Evolutionary conservation across 768 basidiomycete species (phyloP).

Genomic region (Rhizopogon salebrosus): DNA sequence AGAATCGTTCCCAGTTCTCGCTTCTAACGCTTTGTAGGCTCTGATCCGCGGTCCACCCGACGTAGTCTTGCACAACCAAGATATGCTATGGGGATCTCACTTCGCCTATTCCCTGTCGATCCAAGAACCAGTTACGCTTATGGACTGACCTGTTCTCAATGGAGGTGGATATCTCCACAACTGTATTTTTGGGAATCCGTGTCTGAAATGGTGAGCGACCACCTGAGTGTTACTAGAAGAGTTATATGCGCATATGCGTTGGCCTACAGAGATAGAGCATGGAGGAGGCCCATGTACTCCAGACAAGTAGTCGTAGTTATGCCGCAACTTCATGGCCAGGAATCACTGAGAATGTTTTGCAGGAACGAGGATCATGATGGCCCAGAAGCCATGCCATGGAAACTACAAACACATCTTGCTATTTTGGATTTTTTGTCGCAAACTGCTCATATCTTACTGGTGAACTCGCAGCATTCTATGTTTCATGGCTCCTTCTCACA

Average conservation of each 20-base stretch:
- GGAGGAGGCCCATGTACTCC: neutral
- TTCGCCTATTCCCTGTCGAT: conserved; percentile 69
- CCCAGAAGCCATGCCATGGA: too few relatives aligned
- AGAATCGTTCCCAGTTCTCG: neutral
- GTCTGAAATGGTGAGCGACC: conserved; percentile 60
- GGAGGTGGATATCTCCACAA: conserved; percentile 56
- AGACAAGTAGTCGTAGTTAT: neutral
- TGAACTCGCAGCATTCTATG: conserved; percentile 60
- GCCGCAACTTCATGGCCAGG: neutral
- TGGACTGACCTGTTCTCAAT: conserved; percentile 38
- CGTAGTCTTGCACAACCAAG: conserved; percentile 45
- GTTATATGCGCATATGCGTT: too few relatives aligned
- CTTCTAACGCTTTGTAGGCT: conserved; percentile 38
- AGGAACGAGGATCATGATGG: too few relatives aligned
- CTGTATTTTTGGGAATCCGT: conserved; percentile 77
- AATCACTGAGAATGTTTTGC: neutral
- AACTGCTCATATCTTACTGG: conserved; percentile 26
- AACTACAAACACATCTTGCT: neutral
- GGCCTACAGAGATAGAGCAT: conserved; percentile 1
- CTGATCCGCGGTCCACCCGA: conserved; percentile 72
- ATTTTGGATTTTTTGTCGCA: neutral
- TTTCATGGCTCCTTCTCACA: conserved; percentile 65
- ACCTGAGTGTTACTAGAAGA: too few relatives aligned
- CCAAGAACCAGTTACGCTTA: conserved; percentile 45
- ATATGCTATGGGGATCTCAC: conserved; percentile 35